Evolutionary conservation across 495 filamentous ascomycete genomes (phyloP), one percentile per base, ranked within the genome.

Genomic region (Penicillium fimorum): DNA sequence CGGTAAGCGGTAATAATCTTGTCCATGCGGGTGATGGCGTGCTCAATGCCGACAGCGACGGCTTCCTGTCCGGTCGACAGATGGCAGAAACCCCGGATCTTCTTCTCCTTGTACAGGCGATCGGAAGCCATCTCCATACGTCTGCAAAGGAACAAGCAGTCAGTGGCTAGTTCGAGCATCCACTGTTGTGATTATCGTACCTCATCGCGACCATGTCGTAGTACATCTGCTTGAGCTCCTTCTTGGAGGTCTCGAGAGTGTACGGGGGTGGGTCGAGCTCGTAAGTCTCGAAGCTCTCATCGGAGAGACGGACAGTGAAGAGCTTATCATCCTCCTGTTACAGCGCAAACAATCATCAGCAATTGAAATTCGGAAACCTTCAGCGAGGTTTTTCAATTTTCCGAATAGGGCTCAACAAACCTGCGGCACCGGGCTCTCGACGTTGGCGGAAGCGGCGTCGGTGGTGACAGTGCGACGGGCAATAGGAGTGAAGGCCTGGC

Each of bases 41-140:
- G 91, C 79, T 98, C 94, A 69, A 98, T 97, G 70, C 94, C 94
- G 58, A 90, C 87, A 47, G 95, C 91, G 56, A 98, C 95, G 55
- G 94, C 94, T 81, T 98, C 94, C 80, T 98, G 94, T 57, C 94
- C 94, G 41, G 88, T 94, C 38, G 94, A 98, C 73, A 98, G 77
- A 80, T 98, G 94, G 79, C 93, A 97, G 90, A 97, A 97, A 78
- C 93, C 93, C 57, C 93, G 89, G 70, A 97, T 96, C 83, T 97
- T 96, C 85, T 97, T 97, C 82, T 96, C 91, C 78, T 97, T 97
- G 87, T 97, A 97, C 53, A 97, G 82, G 66, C 91, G 84, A 68
- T 97, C 93, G 77, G 93, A 90, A 60, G 92, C 92, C 94, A 97
- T 96, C 73, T 98, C 94, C 94, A 98, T 96, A 68, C 95, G 95